phyloP scores from a whole-genome alignment of 129 eudicot species.

The Pulicaria dysenterica region DNA sequence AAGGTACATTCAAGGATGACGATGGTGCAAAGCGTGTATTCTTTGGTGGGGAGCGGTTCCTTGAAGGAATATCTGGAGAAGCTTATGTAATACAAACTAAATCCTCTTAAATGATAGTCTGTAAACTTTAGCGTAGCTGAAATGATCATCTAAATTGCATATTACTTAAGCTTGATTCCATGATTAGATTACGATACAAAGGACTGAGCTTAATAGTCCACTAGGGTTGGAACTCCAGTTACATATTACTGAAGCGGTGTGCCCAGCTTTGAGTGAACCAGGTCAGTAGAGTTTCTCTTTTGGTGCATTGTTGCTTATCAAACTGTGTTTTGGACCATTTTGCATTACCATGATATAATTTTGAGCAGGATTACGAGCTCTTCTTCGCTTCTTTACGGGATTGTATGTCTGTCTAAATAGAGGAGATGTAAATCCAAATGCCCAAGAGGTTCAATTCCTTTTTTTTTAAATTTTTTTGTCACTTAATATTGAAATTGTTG shows the following conservation, averaged over 20 bases:
- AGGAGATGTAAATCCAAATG: slow-evolving; percentile 77
- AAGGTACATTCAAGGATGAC: slow-evolving; percentile 80
- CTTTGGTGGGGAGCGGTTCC: slow-evolving; percentile 95
- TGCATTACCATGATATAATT: slow-evolving; percentile 20
- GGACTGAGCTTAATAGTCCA: slow-evolving; percentile 87
- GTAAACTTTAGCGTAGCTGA: slow-evolving; percentile 30
- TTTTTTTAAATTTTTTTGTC: slow-evolving; percentile 21
- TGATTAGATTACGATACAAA: slow-evolving; percentile 86
- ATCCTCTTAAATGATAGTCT: slow-evolving; percentile 33
- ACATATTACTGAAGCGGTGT: slow-evolving; percentile 91
- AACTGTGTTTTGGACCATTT: slow-evolving; percentile 9
- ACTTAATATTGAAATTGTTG: slow-evolving; percentile 15
- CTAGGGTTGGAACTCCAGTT: slow-evolving; percentile 87
- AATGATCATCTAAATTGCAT: slow-evolving; percentile 25
- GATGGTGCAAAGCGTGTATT: slow-evolving; percentile 96
- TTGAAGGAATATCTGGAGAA: slow-evolving; percentile 98
- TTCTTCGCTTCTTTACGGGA: slow-evolving; percentile 91
- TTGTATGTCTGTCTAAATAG: slow-evolving; percentile 76
- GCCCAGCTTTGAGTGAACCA: slow-evolving; percentile 99
- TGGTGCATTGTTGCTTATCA: slow-evolving; percentile 19
- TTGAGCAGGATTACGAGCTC: slow-evolving; percentile 88
- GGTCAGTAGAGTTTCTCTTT: slow-evolving; percentile 48
- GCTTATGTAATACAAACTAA: slow-evolving; percentile 75
- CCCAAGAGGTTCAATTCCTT: slow-evolving; percentile 56
- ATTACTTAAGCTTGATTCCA: slow-evolving; percentile 21